A percentile compares a stretch with the other conserved stretches of the same genome.
These are phyloP conservation scores for Pholiota conissans DNA, from an alignment of 768 basidiomycete genomes.

Conservation along the genomic window DNA sequence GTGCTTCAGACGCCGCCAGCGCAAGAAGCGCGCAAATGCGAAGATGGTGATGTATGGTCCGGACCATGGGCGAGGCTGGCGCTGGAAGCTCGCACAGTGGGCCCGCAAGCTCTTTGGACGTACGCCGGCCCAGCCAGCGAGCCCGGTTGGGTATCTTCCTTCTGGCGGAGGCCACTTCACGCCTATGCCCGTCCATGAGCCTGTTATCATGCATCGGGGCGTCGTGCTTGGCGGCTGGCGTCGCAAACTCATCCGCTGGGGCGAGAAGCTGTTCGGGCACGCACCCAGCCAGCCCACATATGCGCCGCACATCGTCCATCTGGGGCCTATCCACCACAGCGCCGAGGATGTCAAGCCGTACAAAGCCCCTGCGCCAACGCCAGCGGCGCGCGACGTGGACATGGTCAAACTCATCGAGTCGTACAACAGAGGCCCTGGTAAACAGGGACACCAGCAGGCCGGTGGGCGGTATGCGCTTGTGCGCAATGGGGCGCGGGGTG, in stretches of 20 bases:
- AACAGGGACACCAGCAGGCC: not conserved
- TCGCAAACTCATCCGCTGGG: constrained; percentile 52
- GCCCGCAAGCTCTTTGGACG: constrained; percentile 59
- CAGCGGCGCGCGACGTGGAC: constrained; percentile 16
- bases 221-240: constrained; percentile 41
- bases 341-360: constrained; percentile 47
- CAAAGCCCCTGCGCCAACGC: constrained; percentile 33
- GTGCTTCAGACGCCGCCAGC: constrained; percentile 69
- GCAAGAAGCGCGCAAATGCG: constrained; percentile 60
- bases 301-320: constrained; percentile 25
- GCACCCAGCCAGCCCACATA: constrained; percentile 27
- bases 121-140: not conserved
- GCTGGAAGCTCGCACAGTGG: constrained; percentile 52
- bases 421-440: constrained; percentile 28
- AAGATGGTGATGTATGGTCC: constrained; percentile 50
- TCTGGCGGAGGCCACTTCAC: not conserved
- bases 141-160: not conserved
- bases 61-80: constrained; percentile 51
- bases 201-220: constrained; percentile 25
- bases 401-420: constrained; percentile 54
- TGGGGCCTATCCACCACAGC: constrained; percentile 35
- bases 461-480: not conserved
- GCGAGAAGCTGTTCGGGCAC: constrained; percentile 57
- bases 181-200: not conserved
- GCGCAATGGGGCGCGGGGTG: not conserved